Evolutionary conservation across 2,329 filamentous ascomycete species (phyloP), one percentile per base, ranked within the genome.

Genomic region (Ilyonectria destructans): DNA sequence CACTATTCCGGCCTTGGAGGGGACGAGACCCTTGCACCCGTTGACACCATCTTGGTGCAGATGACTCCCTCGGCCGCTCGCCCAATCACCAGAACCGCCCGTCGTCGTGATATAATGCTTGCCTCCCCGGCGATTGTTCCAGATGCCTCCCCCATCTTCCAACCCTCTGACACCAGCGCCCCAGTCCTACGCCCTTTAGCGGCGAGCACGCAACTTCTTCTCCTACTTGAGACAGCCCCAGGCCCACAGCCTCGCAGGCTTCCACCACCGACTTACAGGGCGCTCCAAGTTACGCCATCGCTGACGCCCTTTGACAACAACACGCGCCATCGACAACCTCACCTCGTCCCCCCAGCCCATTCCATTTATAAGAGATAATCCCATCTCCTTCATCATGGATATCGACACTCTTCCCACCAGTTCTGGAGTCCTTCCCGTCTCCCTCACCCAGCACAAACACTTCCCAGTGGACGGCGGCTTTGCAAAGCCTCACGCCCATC

Each of bases 171-270:
- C 51, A 54, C 51, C 51, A 54, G 54, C 48, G 40, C 15, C 49
- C 17, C 31, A 31, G 21, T 40, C 7, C 57, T 59, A 60, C 58
- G 71, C 73, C 73, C 64, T 75, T 69, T 67, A 60, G 58, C 63
- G 65, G 33, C 37, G 46, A 75, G 73, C 74, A 75, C 74, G 74
- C 74, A 75, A 75, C 67, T n/a, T 31, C 48, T 62, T 52, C n/a
- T 29, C 15, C 33, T 31, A 5, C 29, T 55, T 15, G 55, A 48
- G 49, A 72, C 56, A 62, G 31, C 23, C 35, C 56, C 6, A 46
- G 35, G 33, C 17, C 17, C 19, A 46, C 31, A 35, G 49, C 19
- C 51, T 54, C 35, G 35, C 51, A 54, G 23, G 13, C 15, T 6
- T 17, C 7, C 48, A 7, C 26, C 15, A 10, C 31, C 31, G 31